Base-by-base conservation (phyloP, 176 grass and related monocot genomes). In the Phyllostachys edulis region DNA sequence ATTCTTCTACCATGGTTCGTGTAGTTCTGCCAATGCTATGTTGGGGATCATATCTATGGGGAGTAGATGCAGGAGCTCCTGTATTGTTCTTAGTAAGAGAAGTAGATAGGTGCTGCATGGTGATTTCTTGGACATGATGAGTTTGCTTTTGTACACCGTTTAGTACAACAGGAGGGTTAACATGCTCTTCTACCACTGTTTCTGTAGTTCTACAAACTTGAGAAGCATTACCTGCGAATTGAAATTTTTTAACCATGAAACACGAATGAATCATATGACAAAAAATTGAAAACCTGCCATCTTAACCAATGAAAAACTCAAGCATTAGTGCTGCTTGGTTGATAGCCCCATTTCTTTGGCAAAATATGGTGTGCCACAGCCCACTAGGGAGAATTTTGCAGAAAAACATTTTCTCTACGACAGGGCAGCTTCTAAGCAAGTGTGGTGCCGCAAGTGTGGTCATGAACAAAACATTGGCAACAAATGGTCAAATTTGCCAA, bases 51-150 rank as follows among this genome's bases (percentile, higher is more conserved):
- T 40, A 13, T 65, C 52, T 65, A 72, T 50, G 44, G 24, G 64
- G 45, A 76, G 17, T 40, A 88, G 49, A 62, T 81, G 52, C 34
- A 85, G 77, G 57, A 42, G 73, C 77, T 82, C 69, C 81, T 78
- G 17, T 54, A 70, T 42, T 85, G 34, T 89, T 60, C 50, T 78
- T 61, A 74, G 24, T 42, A 79, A 78, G 57, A 69, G 70, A 84
- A 80, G 87, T 66, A 91, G 57, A 68, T 87, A 21, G 37, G 37
- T 76, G 78, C 63, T 90, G 77, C 29, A 63, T 88, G 82, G 40
- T 56, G 34, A 79, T 82, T 76, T 81, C 87, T 56, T 74, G 75
- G 73, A 62, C 39, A 84, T 27, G 46, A 4, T 6, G 82, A 16
- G 14, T 61, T 86, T 72, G 75, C 75, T 68, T 49, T 46, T 50